These are phyloP conservation scores for Chlorella sorokiniana DNA, from an alignment of 139 green algal species.

Conservation along the genomic window DNA sequence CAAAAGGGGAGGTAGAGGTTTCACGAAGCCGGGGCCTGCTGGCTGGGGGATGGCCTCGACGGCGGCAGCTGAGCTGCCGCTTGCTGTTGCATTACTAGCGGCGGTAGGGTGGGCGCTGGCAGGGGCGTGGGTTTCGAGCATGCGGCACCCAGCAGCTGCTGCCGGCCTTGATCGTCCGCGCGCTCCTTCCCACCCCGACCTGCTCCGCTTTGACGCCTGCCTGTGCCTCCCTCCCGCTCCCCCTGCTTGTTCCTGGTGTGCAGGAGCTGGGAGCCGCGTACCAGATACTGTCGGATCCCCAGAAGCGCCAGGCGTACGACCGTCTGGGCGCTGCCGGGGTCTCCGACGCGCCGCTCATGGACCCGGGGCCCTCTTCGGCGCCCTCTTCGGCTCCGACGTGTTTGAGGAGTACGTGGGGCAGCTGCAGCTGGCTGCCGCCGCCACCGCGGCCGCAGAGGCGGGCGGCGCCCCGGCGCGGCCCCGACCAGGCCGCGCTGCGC, in stretches of 20 bases:
- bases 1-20: too few species aligned
- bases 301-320: constrained; percentile 56
- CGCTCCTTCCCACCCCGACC: too few species aligned
- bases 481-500: constrained; percentile 23
- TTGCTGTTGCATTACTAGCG: too few species aligned
- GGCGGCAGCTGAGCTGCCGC: too few species aligned
- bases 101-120: too few species aligned
- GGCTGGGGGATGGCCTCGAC: too few species aligned
- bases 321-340: constrained; percentile 34
- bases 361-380: constrained; percentile 53
- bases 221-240: neutral
- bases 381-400: constrained; percentile 56
- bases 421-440: constrained; percentile 43
- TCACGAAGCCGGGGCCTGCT: too few species aligned
- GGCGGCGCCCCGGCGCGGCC: neutral
- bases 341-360: constrained; percentile 37
- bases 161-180: too few species aligned
- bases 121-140: too few species aligned
- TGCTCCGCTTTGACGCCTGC: too few species aligned
- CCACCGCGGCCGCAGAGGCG: constrained; percentile 33
- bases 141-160: too few species aligned
- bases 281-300: constrained; percentile 57
- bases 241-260: constrained; percentile 1
- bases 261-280: constrained; percentile 62
- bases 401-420: constrained; percentile 61